Evolutionary conservation across 2,329 filamentous ascomycete species (phyloP).

Genomic region (Pestalotiopsis sp.): DNA sequence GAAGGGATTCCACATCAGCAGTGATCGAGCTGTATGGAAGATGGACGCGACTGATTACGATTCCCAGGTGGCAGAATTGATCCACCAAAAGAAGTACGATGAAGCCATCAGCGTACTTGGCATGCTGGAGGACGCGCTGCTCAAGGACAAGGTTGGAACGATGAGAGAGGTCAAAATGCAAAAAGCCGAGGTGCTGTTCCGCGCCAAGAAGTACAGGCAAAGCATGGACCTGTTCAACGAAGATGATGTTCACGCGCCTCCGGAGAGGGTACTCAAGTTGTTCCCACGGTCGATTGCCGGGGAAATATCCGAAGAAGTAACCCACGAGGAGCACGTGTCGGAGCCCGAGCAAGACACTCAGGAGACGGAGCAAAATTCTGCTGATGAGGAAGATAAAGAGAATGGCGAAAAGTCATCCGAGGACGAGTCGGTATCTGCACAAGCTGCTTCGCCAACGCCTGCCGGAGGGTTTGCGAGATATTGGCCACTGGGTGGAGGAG

Average conservation of each 20-base stretch:
- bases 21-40: slow-evolving; percentile 90
- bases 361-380: slow-evolving; percentile 39
- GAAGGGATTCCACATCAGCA: slow-evolving; percentile 92
- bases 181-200: slow-evolving; percentile 86
- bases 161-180: slow-evolving; percentile 87
- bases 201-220: slow-evolving; percentile 78
- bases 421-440: slow-evolving; percentile 23
- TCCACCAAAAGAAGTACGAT: slow-evolving; percentile 75
- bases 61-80: slow-evolving; percentile 81
- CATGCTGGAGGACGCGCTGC: slow-evolving; percentile 90
- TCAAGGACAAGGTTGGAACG: slow-evolving; percentile 79
- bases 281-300: slow-evolving; percentile 87
- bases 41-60: slow-evolving; percentile 95
- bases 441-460: slow-evolving; percentile 39
- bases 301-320: slow-evolving; percentile 65
- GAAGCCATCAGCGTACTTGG: slow-evolving; percentile 88
- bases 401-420: slow-evolving; percentile 34
- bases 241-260: slow-evolving; percentile 85
- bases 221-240: slow-evolving; percentile 86
- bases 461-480: slow-evolving; percentile 56
- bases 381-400: slow-evolving; percentile 31
- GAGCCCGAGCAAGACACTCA: slow-evolving; percentile 43
- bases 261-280: slow-evolving; percentile 82
- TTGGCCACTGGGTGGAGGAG: slow-evolving; percentile 45
- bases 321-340: slow-evolving; percentile 48